These are phyloP conservation scores for Chara braunii DNA, from an alignment of 139 green algal genomes.

Conservation along the genomic window DNA sequence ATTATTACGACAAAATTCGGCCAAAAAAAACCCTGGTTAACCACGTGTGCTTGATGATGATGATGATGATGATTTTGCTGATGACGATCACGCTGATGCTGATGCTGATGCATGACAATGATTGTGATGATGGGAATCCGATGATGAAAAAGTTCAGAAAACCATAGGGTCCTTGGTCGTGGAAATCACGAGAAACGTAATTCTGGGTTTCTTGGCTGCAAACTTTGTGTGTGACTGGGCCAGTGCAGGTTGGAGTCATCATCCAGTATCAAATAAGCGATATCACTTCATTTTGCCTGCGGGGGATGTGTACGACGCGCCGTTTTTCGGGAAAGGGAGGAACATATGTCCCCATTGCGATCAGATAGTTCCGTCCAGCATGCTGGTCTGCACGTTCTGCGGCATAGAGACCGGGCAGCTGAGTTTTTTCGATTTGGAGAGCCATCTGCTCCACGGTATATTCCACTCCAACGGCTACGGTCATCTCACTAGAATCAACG, in stretches of 20 bases:
- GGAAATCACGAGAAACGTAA: too few species aligned
- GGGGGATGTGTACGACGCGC: neutral
- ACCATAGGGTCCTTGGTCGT: too few species aligned
- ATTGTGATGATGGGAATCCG: too few species aligned
- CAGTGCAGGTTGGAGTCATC: constrained; percentile 37
- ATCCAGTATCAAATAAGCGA: constrained; percentile 15
- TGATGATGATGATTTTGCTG: too few species aligned
- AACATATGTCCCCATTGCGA: constrained; percentile 10
- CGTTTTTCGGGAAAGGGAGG: constrained; percentile 2
- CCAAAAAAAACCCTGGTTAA: too few species aligned
- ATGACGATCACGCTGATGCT: too few species aligned
- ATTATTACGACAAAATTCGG: too few species aligned
- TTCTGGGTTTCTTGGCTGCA: too few species aligned
- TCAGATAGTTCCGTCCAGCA: neutral
- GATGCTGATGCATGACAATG: too few species aligned
- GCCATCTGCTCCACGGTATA: constrained; percentile 1
- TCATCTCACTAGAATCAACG: neutral
- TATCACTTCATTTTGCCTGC: constrained; percentile 32
- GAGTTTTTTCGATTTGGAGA: neutral
- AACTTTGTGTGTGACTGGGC: too few species aligned
- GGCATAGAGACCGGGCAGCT: neutral
- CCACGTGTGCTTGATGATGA: too few species aligned
- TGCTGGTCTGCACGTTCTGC: neutral
- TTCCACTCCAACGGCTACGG: constrained; percentile 1
- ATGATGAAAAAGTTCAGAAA: too few species aligned